phyloP scores from a whole-genome alignment of 495 filamentous ascomycete species.

The Trichodelitschia bisporula region DNA sequence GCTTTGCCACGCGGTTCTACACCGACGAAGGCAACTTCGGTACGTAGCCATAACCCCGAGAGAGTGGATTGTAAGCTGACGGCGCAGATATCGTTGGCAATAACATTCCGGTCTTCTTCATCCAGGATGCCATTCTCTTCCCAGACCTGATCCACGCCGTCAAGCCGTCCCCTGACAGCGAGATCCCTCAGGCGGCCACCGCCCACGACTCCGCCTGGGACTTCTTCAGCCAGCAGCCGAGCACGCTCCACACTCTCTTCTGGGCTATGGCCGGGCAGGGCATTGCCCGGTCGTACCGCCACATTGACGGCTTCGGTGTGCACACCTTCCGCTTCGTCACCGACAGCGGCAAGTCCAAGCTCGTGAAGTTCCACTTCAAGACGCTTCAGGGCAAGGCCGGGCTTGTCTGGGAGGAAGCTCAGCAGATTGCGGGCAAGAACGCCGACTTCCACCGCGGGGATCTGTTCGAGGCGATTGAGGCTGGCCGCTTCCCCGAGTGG shows the following conservation, averaged over 20 bases:
- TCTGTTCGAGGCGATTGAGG: constrained; percentile 41
- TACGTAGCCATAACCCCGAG: constrained; percentile 2
- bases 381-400: constrained; percentile 9
- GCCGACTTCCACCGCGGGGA: constrained; percentile 51
- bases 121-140: constrained; percentile 43
- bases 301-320: constrained; percentile 83
- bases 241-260: constrained; percentile 61
- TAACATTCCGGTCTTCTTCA: constrained; percentile 44
- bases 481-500: constrained; percentile 41
- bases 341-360: constrained; percentile 38
- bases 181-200: constrained; percentile 34
- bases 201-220: constrained; percentile 40
- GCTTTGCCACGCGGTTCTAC: constrained; percentile 63
- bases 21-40: constrained; percentile 52
- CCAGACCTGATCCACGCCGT: constrained; percentile 54
- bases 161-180: constrained; percentile 60
- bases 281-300: constrained; percentile 54
- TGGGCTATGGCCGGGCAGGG: constrained; percentile 62
- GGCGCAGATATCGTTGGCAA: constrained; percentile 40
- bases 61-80: background rate
- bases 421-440: constrained; percentile 33
- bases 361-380: constrained; percentile 38
- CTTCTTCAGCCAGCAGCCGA: constrained; percentile 33
- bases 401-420: constrained; percentile 11
- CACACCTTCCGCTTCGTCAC: constrained; percentile 55